Evolutionary conservation across 2,329 filamentous ascomycete species (phyloP).

Genomic region (Pseudofabraea citricarpa): DNA sequence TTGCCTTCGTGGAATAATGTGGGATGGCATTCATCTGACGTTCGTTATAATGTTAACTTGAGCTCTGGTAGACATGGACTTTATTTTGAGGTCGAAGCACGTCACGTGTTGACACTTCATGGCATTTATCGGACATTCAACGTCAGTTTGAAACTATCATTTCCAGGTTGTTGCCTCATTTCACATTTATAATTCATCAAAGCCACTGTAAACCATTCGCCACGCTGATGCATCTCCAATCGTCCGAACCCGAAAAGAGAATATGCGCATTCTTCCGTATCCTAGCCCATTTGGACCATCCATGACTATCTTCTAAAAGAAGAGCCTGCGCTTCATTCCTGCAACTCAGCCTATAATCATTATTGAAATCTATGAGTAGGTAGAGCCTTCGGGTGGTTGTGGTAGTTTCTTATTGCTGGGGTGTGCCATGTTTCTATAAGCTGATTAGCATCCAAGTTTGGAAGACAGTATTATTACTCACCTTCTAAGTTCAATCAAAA

Average conservation of each 20-base stretch:
- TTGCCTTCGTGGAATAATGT: conserved; percentile 38
- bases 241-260: conserved; percentile 10
- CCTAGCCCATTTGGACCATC: neutral
- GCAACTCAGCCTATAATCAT: neutral
- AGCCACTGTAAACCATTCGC: conserved; percentile 23
- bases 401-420: conserved; percentile 90
- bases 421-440: conserved; percentile 81
- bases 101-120: too few species aligned
- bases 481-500: conserved; percentile 81
- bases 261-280: conserved; percentile 1
- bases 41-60: too few species aligned
- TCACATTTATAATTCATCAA: neutral
- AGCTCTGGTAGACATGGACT: too few species aligned
- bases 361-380: conserved; percentile 32
- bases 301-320: neutral
- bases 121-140: too few species aligned
- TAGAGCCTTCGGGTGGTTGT: conserved; percentile 84
- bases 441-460: conserved; percentile 3
- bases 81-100: too few species aligned
- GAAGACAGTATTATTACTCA: conserved; percentile 30
- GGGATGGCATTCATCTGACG: conserved; percentile 37
- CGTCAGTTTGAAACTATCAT: too few species aligned
- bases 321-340: neutral
- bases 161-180: too few species aligned
- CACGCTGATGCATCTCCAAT: conserved; percentile 28